Evolutionary conservation across 305 asterid genomes (phyloP), one percentile per base, ranked within the genome.

Genomic region (Plantago lanceolata): DNA sequence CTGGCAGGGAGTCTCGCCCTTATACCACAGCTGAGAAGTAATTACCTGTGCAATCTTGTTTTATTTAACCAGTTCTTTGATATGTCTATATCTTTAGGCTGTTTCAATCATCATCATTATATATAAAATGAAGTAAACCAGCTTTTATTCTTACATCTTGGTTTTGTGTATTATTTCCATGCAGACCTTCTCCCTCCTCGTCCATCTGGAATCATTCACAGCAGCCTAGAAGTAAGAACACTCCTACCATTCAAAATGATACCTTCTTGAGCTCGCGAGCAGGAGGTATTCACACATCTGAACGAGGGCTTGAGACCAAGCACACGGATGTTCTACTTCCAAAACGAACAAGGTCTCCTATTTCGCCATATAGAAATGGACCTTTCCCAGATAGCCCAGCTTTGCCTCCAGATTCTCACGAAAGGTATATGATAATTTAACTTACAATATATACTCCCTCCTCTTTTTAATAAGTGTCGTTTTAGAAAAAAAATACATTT

Each of bases 281-380:
- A 37, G 64, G 61, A 69, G 80, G 40, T 64, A 35, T 77, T 59
- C 64, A 79, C 64, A 83, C 75, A 64, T 70, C 80, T 68, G 83
- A 74, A 65, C 77, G 81, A 65, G 82, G 76, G 56, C 59, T 72
- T 57, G 82, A 79, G 68, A 48, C 70, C 58, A 78, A 71, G 74
- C 69, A 76, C 76, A 76, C 69, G 16, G 85, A 80, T 69, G 72
- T 56, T 74, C 85, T 81, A 63, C 81, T 64, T 66, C 73, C 85
- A 59, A 92, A 87, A 73, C 73, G 94, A 76, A 79, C 84, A 57
- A 92, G 95, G 76, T 87, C 96, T 43, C 94, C 97, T 43, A 76
- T 83, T 70, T 66, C 49, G 58, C 75, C 81, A 48, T 61, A 81
- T 69, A 61, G 67, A 1, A 24, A 62, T 62, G 79, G 64, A 61